Base-by-base conservation (phyloP, 2,329 filamentous ascomycete species). In the Dryadomyces sulphureus region DNA sequence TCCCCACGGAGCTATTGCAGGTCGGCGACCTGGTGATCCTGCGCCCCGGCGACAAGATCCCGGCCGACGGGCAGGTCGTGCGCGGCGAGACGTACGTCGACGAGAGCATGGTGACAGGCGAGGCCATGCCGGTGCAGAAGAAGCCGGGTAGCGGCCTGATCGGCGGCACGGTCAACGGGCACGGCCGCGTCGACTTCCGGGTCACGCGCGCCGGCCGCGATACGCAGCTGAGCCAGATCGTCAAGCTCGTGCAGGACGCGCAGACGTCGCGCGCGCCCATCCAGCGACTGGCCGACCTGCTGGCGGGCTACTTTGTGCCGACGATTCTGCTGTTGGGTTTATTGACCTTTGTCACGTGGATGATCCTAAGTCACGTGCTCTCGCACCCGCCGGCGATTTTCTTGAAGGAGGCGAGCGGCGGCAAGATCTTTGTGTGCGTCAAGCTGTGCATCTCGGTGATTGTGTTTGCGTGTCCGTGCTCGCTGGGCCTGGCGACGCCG, bases 401-500 rank as follows among this genome's bases (percentile, higher is more conserved):
- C 64, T 66, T 83, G 22, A 73, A 84, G 49, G 79, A 81, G 48
- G 75, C 77, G 39, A 90, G 84, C 57, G 92, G 92, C 50, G 92
- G 92, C 47, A 90, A 86, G 60, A 69, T 95, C 52, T 95, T 98
- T 85, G 86, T 96, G 2, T 98, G 92, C 60, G 70, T 96, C 52
- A 93, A 96, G 67, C 79, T 98, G 16, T 96, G 92, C 64, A 98
- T 98, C 55, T 94, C 92, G 0, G 92, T 98, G 54, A 94, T 98
- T 58, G 92, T 96, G 19, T 95, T 98, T 61, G 92, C 92, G 5
- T 98, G 92, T 59, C 92, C 92, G 17, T 98, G 92, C 59, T 92
- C 92, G 1, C 77, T 98, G n/a, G 92, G 92, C 47, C 73, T 98
- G 17, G 89, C 88, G 21, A 96, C 92, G 1, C 92, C 92, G 2